These are phyloP conservation scores for Mycena rebaudengoi DNA, from an alignment of 768 basidiomycete species.

Conservation along the genomic window DNA sequence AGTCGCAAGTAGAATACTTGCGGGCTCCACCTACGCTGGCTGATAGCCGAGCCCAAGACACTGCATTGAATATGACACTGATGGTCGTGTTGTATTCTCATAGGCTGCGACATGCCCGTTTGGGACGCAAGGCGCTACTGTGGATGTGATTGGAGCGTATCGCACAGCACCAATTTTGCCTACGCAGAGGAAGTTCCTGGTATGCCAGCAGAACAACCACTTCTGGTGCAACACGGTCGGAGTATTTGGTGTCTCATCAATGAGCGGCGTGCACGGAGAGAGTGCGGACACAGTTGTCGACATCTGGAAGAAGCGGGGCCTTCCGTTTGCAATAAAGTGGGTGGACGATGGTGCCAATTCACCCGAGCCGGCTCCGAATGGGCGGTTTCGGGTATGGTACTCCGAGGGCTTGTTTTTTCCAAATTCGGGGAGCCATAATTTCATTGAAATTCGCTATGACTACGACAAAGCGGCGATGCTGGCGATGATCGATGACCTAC, in stretches of 20 bases:
- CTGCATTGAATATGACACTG: slow-evolving; percentile 6
- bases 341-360: neutral
- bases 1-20: too few relatives aligned
- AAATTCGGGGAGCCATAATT: neutral
- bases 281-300: neutral
- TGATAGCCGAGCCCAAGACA: neutral
- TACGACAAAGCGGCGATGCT: slow-evolving; percentile 2
- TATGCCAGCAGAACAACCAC: neutral
- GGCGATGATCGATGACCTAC: neutral
- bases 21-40: too few relatives aligned
- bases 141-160: neutral
- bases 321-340: neutral
- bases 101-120: neutral
- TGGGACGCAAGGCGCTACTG: neutral
- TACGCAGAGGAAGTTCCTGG: neutral
- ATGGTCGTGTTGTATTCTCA: neutral
- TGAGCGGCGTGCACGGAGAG: slow-evolving; percentile 1
- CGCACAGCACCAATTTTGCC: neutral
- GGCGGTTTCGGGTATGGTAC: neutral
- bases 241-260: neutral
- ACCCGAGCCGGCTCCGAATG: neutral
- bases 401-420: neutral
- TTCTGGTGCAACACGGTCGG: slow-evolving; percentile 5
- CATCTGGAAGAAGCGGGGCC: slow-evolving; percentile 1
- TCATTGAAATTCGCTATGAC: neutral